Evolutionary conservation across 345 rosid species (phyloP), one percentile per base, ranked within the genome.

Genomic region (Geranium rotundifolium): DNA sequence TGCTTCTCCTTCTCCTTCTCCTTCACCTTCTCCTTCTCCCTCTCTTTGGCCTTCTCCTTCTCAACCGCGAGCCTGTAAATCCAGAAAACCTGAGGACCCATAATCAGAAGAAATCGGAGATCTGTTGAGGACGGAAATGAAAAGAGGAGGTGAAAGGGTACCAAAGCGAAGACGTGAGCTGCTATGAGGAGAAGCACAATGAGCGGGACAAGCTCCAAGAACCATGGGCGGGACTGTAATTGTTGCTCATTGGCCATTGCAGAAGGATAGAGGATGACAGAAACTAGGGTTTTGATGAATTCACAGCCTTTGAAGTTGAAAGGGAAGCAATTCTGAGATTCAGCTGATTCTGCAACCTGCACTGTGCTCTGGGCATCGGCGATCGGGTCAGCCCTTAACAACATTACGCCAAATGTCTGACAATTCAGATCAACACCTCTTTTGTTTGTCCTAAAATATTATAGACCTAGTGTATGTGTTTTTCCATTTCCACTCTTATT

Each of bases 121-220:
- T 55, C 57, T 8, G 57, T 55, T 17, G 0, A 17, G 1, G 9
- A 55, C 20, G 4, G 7, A 55, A 55, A 5, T 55, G 19, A 55
- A n/a, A 18, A 4, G 52, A 46, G 27, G 52, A 46, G 41, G 41
- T 34, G 20, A 55, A 56, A 19, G 37, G 54, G 63, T 80, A 86
- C 95, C 91, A 85, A 67, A 39, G 91, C 95, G 58, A 85, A 64
- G 68, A 85, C 89, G 64, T 88, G 95, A 72, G 83, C 89, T 63
- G 84, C 91, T 50, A 85, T 82, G 56, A 88, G 84, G 1, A 85
- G 64, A 56, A 85, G 73, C 57, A 80, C 89, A 60, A 85, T 13
- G 1, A 84, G 55, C 0, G 89, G 91, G 2, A 80, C 90, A 62
- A 77, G 70, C 61, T 88, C 92, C 37, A 84, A 79, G 62, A 88